Conservation (phyloP, 1,139 yeast species). For the Sugiyamaella sp. region DNA sequence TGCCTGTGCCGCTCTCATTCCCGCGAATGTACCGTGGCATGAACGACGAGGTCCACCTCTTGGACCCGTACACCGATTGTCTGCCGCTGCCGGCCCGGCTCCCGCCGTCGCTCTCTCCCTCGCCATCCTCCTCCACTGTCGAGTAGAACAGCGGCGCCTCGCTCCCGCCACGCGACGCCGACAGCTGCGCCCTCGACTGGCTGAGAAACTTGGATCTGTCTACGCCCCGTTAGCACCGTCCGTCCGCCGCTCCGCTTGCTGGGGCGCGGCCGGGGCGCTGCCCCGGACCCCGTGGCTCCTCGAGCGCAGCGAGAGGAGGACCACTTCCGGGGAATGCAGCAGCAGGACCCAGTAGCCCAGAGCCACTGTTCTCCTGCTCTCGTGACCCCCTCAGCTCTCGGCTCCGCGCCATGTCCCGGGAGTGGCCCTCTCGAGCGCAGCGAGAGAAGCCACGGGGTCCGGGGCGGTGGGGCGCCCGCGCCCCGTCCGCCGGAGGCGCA, state of each 20-base stretch:
- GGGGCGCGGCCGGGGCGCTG: not conserved
- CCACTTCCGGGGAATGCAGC: no score
- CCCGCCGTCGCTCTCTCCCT: slow-evolving; percentile 24
- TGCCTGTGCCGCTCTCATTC: not conserved
- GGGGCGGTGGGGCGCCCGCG: no score
- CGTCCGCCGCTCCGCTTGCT: no score
- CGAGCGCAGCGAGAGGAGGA: not conserved
- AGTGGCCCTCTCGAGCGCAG: no score
- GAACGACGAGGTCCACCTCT: slow-evolving; percentile 30
- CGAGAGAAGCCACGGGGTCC: no score
- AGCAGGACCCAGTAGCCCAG: no score
- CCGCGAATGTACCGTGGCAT: slow-evolving; percentile 24
- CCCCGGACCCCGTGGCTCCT: slow-evolving; percentile 4
- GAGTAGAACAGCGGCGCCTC: slow-evolving; percentile 42
- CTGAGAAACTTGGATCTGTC: slow-evolving; percentile 47
- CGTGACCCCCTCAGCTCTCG: no score
- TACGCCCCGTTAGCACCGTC: slow-evolving; percentile 20
- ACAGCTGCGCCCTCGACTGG: slow-evolving; percentile 40
- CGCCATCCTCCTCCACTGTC: slow-evolving; percentile 33
- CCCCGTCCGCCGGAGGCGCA: not conserved
- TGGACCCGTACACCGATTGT: slow-evolving; percentile 31
- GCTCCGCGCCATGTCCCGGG: no score
- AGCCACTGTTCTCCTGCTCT: no score
- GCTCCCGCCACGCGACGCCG: slow-evolving; percentile 17
- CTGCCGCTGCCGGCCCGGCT: not conserved